Base-by-base conservation (phyloP, 352 stramenopile genomes). In the Blastocystis sp. region DNA sequence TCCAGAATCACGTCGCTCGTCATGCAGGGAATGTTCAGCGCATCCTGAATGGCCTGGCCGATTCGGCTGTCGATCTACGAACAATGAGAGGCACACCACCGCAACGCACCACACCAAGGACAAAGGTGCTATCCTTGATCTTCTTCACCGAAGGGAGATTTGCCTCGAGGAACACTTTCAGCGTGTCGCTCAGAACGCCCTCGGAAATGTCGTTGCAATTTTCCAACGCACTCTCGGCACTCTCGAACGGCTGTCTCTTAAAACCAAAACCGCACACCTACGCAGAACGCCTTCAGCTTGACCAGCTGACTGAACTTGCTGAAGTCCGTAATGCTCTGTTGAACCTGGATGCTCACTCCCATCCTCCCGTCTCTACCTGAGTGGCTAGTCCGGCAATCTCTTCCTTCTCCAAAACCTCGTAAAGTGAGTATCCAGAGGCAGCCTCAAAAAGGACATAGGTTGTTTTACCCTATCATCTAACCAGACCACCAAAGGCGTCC, bases 141-240 rank as follows among this genome's bases (percentile, higher is more conserved):
- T 93, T 90, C 88, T 95, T 96, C 79, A 94, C 92, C 88, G 98
- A 98, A 48, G 97, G 96, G 73, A 99, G 87, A 90, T 99, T 99
- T 92, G 97, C 97, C 89, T 99, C 96, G 67, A 99, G 91, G 90
- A 99, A 99, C 88, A 96, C 95, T 88, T 97, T 94, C 54, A 97
- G 92, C 87, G 96, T 92, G 40, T 97, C 92, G 71, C 92, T 91
- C 49, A 97, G 72, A 38, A 97, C 88, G 44, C 87, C 92, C 89
- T 97, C 94, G 78, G 93, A 97, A 48, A 99, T 90, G 84, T 96
- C 96, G 89, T 99, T 99, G 84, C 98, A 97, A 92, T 98, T 99
- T 88, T 98, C 94, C 4, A 99, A 91, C 11, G 96, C 96, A 86
- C 98, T 97, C 89, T 99, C 94, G 0, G 96, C 96, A 40, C 93